Evolutionary conservation across 2,329 filamentous ascomycete species (phyloP).

Genomic region (Stemphylium vesicarium): DNA sequence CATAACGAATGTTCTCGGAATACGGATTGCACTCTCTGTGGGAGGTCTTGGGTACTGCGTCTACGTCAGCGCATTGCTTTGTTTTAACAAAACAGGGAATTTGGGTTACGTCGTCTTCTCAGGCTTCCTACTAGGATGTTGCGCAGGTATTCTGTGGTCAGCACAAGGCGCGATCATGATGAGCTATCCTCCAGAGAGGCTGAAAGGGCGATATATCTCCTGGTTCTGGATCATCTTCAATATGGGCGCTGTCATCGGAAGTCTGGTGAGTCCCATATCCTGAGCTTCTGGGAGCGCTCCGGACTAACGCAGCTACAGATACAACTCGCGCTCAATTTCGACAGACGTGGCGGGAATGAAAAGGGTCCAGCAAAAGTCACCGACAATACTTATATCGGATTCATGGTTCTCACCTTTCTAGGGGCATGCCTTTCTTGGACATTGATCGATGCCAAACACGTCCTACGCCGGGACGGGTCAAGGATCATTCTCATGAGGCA

Average conservation of each 20-base stretch:
- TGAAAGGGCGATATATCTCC: not conserved
- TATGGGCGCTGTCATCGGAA: conserved; percentile 54
- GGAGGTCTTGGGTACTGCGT: conserved; percentile 77
- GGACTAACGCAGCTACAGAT: conserved; percentile 53
- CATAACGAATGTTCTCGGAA: conserved; percentile 73
- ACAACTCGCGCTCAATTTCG: conserved; percentile 70
- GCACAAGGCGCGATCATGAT: conserved; percentile 77
- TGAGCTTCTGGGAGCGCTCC: not conserved
- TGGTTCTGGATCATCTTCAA: conserved; percentile 3
- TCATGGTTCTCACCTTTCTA: conserved; percentile 77
- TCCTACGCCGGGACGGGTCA: conserved; percentile 76
- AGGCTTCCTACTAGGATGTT: conserved; percentile 74
- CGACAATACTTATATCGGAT: conserved; percentile 80
- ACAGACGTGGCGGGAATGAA: conserved; percentile 52
- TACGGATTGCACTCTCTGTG: conserved; percentile 68
- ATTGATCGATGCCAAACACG: conserved; percentile 71
- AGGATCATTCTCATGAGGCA: conserved; percentile 84
- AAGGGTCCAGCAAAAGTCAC: conserved; percentile 55
- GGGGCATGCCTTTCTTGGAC: conserved; percentile 72
- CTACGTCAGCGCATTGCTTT: conserved; percentile 72
- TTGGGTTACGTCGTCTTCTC: conserved; percentile 74
- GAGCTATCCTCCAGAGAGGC: not conserved
- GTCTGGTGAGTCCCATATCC: conserved; percentile 57
- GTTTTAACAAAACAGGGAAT: conserved; percentile 70
- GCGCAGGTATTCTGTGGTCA: conserved; percentile 78